Percentiles rank a stretch among this genome's conserved stretches.
These are phyloP conservation scores for Purpureocillium takamizusanense DNA, from an alignment of 2,329 filamentous ascomycete species.

Conservation along the genomic window DNA sequence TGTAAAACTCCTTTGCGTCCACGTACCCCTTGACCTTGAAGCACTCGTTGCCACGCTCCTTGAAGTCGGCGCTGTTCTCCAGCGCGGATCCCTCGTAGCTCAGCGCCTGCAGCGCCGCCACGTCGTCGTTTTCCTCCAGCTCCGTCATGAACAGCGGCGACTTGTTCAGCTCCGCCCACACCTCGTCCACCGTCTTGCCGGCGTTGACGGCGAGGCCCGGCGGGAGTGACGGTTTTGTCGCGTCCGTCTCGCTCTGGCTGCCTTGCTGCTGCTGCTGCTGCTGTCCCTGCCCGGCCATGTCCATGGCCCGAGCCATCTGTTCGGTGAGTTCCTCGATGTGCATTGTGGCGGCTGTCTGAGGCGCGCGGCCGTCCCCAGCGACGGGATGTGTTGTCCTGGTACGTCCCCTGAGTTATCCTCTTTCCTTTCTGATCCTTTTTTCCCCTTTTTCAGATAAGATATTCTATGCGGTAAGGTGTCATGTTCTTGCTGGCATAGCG, in stretches of 20 bases:
- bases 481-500: too few species aligned
- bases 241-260: slow-evolving; percentile 6
- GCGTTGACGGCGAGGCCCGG: slow-evolving; percentile 29
- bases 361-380: too few species aligned
- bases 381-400: too few species aligned
- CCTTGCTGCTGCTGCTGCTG: not conserved
- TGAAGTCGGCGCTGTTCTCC: slow-evolving; percentile 78
- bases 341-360: slow-evolving; percentile 14
- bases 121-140: slow-evolving; percentile 72
- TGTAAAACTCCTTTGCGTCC: slow-evolving; percentile 88
- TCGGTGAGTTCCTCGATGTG: slow-evolving; percentile 33
- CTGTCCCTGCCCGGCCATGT: slow-evolving; percentile 8
- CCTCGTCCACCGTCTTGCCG: slow-evolving; percentile 44
- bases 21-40: slow-evolving; percentile 65
- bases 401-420: too few species aligned
- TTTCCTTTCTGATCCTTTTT: too few species aligned
- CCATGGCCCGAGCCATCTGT: slow-evolving; percentile 26
- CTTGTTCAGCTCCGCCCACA: slow-evolving; percentile 47
- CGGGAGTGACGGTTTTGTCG: slow-evolving; percentile 34
- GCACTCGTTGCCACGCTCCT: slow-evolving; percentile 85
- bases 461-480: too few species aligned
- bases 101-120: slow-evolving; percentile 82
- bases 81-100: slow-evolving; percentile 86
- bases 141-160: slow-evolving; percentile 93
- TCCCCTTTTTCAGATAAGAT: too few species aligned